Evolutionary conservation across 2,329 filamentous ascomycete genomes (phyloP).

Genomic region (Microcera coccophila): DNA sequence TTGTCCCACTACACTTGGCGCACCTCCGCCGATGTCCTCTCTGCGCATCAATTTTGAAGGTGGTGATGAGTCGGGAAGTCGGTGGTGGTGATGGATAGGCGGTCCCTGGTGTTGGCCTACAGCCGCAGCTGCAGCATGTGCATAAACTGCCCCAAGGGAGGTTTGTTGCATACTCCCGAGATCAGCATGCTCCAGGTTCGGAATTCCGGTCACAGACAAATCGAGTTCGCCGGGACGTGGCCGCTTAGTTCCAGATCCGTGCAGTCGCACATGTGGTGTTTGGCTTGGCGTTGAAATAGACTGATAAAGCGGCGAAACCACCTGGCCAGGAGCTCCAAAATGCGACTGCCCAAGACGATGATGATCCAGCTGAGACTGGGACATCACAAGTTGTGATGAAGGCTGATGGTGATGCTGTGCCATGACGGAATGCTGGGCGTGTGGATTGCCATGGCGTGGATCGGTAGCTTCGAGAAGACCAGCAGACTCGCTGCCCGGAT

Average conservation of each 20-base stretch:
- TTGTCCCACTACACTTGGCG: constrained; percentile 81
- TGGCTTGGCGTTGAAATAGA: constrained; percentile 42
- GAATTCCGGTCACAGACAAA: constrained; percentile 47
- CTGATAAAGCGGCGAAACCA: constrained; percentile 51
- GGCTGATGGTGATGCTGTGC: constrained; percentile 47
- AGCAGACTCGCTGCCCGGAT: constrained; percentile 38
- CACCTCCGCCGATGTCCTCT: constrained; percentile 54
- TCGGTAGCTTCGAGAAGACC: constrained; percentile 44
- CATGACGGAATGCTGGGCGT: constrained; percentile 33
- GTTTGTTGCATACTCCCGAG: constrained; percentile 54
- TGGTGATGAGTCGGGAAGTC: constrained; percentile 68
- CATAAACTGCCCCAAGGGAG: constrained; percentile 50
- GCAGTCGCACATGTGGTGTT: constrained; percentile 30
- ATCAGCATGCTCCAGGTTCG: constrained; percentile 52
- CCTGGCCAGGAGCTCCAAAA: constrained; percentile 47
- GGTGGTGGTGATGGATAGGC: constrained; percentile 75
- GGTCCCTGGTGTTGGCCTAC: constrained; percentile 36
- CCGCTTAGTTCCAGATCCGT: constrained; percentile 44
- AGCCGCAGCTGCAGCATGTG: constrained; percentile 39
- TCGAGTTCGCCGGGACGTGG: constrained; percentile 57
- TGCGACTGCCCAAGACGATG: constrained; percentile 51
- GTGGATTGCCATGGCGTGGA: constrained; percentile 34
- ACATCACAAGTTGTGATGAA: constrained; percentile 53
- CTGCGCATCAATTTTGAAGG: constrained; percentile 65
- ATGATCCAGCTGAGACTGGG: constrained; percentile 51